Evolutionary conservation across 2,329 filamentous ascomycete species (phyloP).

Genomic region (Exophiala sideris): DNA sequence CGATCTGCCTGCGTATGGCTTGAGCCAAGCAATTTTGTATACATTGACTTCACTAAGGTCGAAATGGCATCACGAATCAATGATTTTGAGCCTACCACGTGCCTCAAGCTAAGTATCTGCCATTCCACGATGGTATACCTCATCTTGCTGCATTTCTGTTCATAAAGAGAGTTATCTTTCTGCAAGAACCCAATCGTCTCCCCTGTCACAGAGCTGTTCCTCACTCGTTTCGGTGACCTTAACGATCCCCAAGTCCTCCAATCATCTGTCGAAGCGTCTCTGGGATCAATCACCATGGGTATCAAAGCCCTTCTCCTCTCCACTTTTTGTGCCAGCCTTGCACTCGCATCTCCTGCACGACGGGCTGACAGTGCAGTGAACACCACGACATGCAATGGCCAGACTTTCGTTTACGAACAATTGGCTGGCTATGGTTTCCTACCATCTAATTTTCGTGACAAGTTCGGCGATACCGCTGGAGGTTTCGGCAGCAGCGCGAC

Average conservation of each 20-base stretch:
- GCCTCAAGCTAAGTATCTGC: not conserved
- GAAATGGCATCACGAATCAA: constrained; percentile 7
- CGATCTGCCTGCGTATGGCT: not conserved
- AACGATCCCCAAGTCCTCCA: not conserved
- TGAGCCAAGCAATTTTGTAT: not conserved
- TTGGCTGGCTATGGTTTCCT: constrained; percentile 66
- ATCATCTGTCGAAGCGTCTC: not conserved
- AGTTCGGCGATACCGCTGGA: constrained; percentile 66
- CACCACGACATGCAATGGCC: constrained; percentile 57
- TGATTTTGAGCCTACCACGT: constrained; percentile 10
- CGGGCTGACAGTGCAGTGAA: constrained; percentile 35
- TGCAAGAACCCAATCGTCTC: constrained; percentile 6
- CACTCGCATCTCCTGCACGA: constrained; percentile 10
- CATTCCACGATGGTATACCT: not conserved
- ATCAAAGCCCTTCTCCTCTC: constrained; percentile 13
- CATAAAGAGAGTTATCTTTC: constrained; percentile 1
- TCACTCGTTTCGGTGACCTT: constrained; percentile 15
- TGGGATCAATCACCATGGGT: constrained; percentile 12
- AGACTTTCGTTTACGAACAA: constrained; percentile 62
- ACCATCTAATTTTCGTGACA: constrained; percentile 57
- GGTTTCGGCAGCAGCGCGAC: constrained; percentile 65
- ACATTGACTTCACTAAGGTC: not conserved
- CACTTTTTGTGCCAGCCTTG: constrained; percentile 12
- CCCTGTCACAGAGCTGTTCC: not conserved
- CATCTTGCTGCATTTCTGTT: not conserved